A percentile compares a stretch with the other conserved stretches of the same genome.
Evolutionary conservation across 2,329 filamentous ascomycete species (phyloP).

Genomic region (Dactylellina haptotyla): DNA sequence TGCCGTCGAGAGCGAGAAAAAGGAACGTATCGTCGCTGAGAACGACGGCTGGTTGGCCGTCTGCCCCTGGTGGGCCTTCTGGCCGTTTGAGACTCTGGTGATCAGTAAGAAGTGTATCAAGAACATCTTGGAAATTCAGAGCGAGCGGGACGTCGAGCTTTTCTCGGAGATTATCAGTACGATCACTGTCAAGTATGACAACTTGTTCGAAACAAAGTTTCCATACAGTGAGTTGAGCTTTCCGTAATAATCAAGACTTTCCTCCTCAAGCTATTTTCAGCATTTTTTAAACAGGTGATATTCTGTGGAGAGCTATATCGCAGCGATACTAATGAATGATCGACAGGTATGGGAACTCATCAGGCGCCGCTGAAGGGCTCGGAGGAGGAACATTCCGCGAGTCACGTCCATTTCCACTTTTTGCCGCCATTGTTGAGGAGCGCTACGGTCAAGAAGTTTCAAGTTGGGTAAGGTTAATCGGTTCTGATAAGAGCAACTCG

Average conservation of each 20-base stretch:
- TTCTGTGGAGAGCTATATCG: slow-evolving; percentile 23
- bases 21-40: slow-evolving; percentile 86
- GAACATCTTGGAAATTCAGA: slow-evolving; percentile 79
- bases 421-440: slow-evolving; percentile 93
- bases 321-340: background rate
- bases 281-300: background rate
- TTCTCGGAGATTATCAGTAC: slow-evolving; percentile 88
- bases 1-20: slow-evolving; percentile 79
- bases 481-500: background rate
- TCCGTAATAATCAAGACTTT: slow-evolving; percentile 40
- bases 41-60: slow-evolving; percentile 86
- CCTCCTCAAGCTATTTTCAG: background rate
- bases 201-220: slow-evolving; percentile 95
- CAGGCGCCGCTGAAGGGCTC: slow-evolving; percentile 88
- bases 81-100: slow-evolving; percentile 96
- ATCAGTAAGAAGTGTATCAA: slow-evolving; percentile 85
- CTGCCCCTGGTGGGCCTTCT: slow-evolving; percentile 97
- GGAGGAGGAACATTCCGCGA: slow-evolving; percentile 79
- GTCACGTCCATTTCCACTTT: slow-evolving; percentile 96
- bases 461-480: slow-evolving; percentile 73
- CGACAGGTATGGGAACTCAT: slow-evolving; percentile 84
- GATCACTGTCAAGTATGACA: slow-evolving; percentile 91
- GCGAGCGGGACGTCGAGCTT: slow-evolving; percentile 73
- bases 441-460: slow-evolving; percentile 92
- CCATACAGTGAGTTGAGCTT: slow-evolving; percentile 77